These are phyloP conservation scores for Stromatinia cepivora DNA, from an alignment of 2,329 filamentous ascomycete species.

Conservation along the genomic window DNA sequence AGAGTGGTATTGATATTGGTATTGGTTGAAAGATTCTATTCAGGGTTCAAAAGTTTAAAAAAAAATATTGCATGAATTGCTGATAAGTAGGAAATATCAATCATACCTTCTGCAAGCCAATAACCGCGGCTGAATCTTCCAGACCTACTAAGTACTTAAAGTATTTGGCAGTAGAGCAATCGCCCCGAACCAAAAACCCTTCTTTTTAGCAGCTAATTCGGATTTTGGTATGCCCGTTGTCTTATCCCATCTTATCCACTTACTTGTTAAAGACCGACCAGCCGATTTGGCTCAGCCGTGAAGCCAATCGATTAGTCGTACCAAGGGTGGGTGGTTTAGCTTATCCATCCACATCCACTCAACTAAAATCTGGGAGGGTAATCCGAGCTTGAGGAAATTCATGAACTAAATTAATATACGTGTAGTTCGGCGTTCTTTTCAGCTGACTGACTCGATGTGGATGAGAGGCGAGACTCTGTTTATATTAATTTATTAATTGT, in stretches of 20 bases:
- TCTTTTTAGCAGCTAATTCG: background rate
- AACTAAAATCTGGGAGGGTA: background rate
- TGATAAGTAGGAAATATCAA: background rate
- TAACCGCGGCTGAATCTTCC: background rate
- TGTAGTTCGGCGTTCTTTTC: background rate
- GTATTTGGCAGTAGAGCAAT: background rate
- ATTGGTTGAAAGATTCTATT: background rate
- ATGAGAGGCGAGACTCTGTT: background rate
- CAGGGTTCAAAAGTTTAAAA: background rate
- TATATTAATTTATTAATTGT: too few relatives aligned
- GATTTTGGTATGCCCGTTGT: background rate
- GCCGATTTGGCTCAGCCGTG: constrained; percentile 1
- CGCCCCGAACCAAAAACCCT: background rate
- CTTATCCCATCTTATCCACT: background rate
- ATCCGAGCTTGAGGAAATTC: background rate
- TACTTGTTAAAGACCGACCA: background rate
- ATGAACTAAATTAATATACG: background rate
- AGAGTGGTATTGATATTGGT: background rate
- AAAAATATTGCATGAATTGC: background rate
- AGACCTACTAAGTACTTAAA: background rate
- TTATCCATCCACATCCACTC: background rate
- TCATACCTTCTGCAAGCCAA: background rate
- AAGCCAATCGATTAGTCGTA: background rate
- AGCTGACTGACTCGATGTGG: background rate
- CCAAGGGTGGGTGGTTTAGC: constrained; percentile 1